Evolutionary conservation across 768 basidiomycete genomes (phyloP), one percentile per base, ranked within the genome.

Genomic region (Leccinellum albellum): DNA sequence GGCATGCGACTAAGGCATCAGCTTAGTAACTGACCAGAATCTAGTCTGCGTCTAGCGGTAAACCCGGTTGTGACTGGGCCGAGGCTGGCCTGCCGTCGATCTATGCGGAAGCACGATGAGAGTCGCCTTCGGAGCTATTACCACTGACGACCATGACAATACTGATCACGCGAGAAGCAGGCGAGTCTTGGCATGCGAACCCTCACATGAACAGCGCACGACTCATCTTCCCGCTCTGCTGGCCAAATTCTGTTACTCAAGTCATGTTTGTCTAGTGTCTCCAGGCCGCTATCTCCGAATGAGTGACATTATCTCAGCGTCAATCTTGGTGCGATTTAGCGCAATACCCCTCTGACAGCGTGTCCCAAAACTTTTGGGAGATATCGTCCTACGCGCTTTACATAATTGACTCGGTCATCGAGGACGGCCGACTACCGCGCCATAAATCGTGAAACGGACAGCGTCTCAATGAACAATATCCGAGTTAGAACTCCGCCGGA

Each of bases 291-390:
- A 45, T 59, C 40, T 35, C 54, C 50, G 20, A 52, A 48, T 15
- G 15, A 8, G 52, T 32, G 21, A 7, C 29, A 14, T 20, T 17
- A 64, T 67, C 66, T 54, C 54, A 52, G 60, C 51, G 57, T 57
- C 55, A 60, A 57, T 68, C 63, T 60, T 21, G 49, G 17, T 49
- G 40, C n/a, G 53, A 50, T 40, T 13, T 50, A 45, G 40, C 8
- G 46, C 12, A 13, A 35, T 52, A 50, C 53, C 47, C 28, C 20
- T 42, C 40, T 42, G 40, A 6, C 40, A 20, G 40, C 40, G 40
- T 42, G 40, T 42, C 12, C 20, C 40, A 12, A 21, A 13, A 40
- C 42, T 40, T 31, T 46, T 44, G 46, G 23, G 37, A 40, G 37
- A n/a, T 20, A 40, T n/a, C n/a, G 40, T 37, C 8, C 35, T 37